Evolutionary conservation across 192 early-diverging fungal species (phyloP).

Genomic region (Dissophora globulifera): DNA sequence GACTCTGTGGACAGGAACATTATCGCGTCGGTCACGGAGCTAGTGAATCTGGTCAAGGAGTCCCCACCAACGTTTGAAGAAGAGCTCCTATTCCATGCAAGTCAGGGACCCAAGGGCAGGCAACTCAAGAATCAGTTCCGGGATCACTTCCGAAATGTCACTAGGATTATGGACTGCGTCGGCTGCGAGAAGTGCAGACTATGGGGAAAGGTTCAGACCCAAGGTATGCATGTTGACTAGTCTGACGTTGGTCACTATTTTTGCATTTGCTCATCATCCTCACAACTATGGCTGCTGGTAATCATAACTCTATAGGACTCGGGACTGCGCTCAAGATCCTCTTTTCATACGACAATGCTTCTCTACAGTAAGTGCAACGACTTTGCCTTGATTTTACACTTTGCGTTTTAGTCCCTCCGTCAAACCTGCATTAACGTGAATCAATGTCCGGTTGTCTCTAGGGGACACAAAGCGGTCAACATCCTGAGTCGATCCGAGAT

Average conservation of each 20-base stretch:
- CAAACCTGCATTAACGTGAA: neutral
- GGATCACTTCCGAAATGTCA: slow-evolving; percentile 94
- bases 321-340: slow-evolving; percentile 96
- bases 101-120: slow-evolving; percentile 29
- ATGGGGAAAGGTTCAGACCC: slow-evolving; percentile 97
- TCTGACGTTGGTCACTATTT: too few relatives aligned
- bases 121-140: slow-evolving; percentile 88
- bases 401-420: too few relatives aligned
- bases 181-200: slow-evolving; percentile 98
- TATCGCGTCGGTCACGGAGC: slow-evolving; percentile 66
- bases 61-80: slow-evolving; percentile 93
- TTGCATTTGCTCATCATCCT: neutral
- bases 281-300: too few relatives aligned
- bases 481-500: slow-evolving; percentile 82
- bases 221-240: too few relatives aligned
- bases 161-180: slow-evolving; percentile 99
- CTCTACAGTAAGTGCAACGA: slow-evolving; percentile 65
- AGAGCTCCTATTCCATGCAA: slow-evolving; percentile 75
- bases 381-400: too few relatives aligned
- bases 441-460: slow-evolving; percentile 1
- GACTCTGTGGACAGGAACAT: slow-evolving; percentile 62
- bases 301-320: too few relatives aligned
- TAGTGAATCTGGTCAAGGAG: slow-evolving; percentile 67
- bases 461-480: slow-evolving; percentile 62
- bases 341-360: slow-evolving; percentile 88